Conservation (phyloP, 169 alveolate species). For the Eimeria sp. region DNA sequence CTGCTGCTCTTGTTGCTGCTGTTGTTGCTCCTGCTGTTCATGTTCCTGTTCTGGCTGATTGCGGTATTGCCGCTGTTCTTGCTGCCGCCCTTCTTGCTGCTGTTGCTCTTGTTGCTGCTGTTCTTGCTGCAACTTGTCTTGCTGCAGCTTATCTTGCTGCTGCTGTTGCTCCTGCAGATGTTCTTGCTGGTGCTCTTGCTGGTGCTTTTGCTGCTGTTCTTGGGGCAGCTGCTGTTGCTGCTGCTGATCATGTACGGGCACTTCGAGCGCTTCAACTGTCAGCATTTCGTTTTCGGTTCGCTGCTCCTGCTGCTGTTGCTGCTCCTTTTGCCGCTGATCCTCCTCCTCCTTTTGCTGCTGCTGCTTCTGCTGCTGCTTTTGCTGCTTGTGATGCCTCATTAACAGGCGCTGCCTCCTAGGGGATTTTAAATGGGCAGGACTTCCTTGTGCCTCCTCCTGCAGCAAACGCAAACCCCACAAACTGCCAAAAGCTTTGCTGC, state of each 20-base stretch:
- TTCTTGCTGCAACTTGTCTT: too few species aligned
- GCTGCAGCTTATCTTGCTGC: background rate
- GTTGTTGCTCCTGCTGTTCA: background rate
- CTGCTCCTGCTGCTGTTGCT: background rate
- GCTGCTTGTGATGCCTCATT: too few species aligned
- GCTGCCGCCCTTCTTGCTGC: background rate
- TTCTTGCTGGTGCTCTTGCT: background rate
- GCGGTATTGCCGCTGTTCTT: background rate
- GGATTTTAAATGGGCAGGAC: too few species aligned
- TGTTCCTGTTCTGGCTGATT: background rate
- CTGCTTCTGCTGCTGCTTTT: too few species aligned
- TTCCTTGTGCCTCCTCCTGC: too few species aligned
- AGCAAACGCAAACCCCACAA: too few species aligned
- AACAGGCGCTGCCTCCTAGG: too few species aligned
- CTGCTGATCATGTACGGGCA: background rate
- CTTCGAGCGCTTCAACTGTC: background rate
- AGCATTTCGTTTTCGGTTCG: background rate
- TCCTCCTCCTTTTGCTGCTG: too few species aligned
- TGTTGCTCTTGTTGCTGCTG: background rate
- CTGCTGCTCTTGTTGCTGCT: background rate
- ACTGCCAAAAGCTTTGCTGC: too few species aligned
- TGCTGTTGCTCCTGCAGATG: background rate
- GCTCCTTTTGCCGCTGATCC: too few species aligned
- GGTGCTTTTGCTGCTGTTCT: too few species aligned
- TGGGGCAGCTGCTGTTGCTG: background rate